phyloP scores from a whole-genome alignment of 768 basidiomycete species.

The Hericium rajendrae region DNA sequence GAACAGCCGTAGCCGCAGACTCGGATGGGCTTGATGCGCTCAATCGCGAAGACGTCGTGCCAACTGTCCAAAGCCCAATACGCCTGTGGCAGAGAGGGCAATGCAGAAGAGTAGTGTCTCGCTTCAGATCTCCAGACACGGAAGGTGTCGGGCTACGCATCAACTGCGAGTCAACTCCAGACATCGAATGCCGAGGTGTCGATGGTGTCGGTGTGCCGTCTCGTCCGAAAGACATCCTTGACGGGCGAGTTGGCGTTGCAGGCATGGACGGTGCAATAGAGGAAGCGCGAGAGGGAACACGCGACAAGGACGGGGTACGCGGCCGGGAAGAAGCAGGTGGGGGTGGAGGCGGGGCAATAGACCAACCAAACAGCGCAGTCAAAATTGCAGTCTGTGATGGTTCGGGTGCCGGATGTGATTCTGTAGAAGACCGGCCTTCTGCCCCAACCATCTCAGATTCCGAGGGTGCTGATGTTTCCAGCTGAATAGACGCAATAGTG shows the following conservation, averaged over 20 bases:
- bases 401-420: conserved; percentile 4
- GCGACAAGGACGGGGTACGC: conserved; percentile 6
- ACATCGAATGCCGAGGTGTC: conserved; percentile 7
- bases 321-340: conserved; percentile 3
- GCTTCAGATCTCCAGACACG: conserved; percentile 17
- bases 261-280: conserved; percentile 21
- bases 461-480: conserved; percentile 17
- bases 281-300: conserved; percentile 16
- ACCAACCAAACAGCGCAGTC: conserved; percentile 42
- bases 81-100: conserved; percentile 12
- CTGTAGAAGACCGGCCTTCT: not conserved
- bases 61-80: conserved; percentile 11
- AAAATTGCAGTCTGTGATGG: conserved; percentile 32
- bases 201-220: conserved; percentile 5
- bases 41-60: conserved; percentile 6
- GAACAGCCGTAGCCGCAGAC: conserved; percentile 15
- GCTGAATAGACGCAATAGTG: conserved; percentile 27
- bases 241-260: conserved; percentile 12
- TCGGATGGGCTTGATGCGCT: conserved; percentile 4
- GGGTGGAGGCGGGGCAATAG: conserved; percentile 23
- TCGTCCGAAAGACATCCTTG: not conserved
- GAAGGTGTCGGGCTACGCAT: conserved; percentile 9
- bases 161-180: conserved; percentile 3
- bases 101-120: conserved; percentile 9
- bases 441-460: conserved; percentile 11